phyloP scores from a whole-genome alignment of 2,329 filamentous ascomycete genomes.

The Fusarium miscanthi region DNA sequence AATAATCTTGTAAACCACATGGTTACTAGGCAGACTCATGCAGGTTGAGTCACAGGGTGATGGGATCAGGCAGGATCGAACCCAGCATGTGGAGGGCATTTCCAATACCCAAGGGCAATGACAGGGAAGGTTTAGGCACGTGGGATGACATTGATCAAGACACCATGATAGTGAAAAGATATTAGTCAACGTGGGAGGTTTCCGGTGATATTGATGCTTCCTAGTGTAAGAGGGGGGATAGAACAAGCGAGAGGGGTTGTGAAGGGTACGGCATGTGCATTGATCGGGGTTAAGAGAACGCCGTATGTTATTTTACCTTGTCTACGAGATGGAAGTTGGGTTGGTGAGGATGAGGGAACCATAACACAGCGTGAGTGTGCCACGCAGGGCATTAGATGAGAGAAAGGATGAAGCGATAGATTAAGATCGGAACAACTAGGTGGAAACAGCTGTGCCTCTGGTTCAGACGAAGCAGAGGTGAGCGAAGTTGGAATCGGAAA shows the following conservation, averaged over 20 bases:
- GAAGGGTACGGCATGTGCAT: neutral
- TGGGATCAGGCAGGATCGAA: neutral
- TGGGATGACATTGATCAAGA: slow-evolving; percentile 24
- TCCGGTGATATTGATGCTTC: neutral
- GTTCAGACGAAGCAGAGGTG: neutral
- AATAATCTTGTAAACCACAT: slow-evolving; percentile 8
- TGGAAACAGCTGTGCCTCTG: neutral
- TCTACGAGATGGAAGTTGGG: neutral
- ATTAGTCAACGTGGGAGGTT: neutral
- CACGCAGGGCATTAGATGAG: neutral
- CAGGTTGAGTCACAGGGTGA: slow-evolving; percentile 1
- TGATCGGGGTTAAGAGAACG: neutral
- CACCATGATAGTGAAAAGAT: slow-evolving; percentile 12
- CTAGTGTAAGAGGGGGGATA: neutral
- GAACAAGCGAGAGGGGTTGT: neutral
- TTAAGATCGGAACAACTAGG: neutral
- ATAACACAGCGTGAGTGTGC: neutral
- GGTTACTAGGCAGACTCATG: neutral
- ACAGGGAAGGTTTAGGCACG: neutral
- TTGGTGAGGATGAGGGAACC: neutral
- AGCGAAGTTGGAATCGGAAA: neutral
- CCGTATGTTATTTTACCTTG: slow-evolving; percentile 15
- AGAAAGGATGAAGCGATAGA: neutral
- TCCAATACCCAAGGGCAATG: neutral
- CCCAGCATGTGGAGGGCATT: slow-evolving; percentile 6